These are phyloP conservation scores for Mycena sp. DNA, from an alignment of 1,284 basidiomycete species.

Conservation along the genomic window DNA sequence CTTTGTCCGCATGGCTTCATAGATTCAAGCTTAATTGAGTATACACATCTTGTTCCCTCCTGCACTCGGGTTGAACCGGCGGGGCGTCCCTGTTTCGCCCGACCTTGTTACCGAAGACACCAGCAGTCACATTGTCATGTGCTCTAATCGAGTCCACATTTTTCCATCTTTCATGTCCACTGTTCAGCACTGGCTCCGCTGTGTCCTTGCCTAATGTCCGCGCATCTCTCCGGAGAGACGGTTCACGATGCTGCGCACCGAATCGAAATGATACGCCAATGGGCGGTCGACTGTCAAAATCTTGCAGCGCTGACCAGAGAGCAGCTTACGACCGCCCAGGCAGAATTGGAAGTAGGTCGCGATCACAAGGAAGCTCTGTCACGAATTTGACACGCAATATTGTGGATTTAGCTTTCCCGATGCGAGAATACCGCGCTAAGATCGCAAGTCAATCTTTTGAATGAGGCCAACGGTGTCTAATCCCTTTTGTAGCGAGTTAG, in stretches of 20 bases:
- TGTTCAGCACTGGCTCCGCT: background rate
- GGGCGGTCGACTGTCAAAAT: background rate
- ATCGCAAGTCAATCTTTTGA: background rate
- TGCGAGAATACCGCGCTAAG: background rate
- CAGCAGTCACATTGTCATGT: background rate
- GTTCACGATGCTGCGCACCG: background rate
- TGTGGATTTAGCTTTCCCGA: background rate
- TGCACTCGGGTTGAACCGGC: background rate
- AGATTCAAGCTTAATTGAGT: constrained; percentile 19
- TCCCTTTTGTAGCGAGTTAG: background rate
- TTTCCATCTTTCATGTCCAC: no score
- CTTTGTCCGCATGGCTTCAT: constrained; percentile 5
- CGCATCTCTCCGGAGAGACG: background rate
- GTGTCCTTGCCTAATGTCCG: background rate
- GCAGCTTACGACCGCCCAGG: background rate
- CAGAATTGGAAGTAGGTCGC: constrained; percentile 6
- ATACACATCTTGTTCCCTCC: background rate
- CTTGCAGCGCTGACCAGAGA: background rate
- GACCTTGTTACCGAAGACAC: no score
- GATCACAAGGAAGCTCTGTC: background rate
- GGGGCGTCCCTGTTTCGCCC: no score
- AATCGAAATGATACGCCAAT: background rate
- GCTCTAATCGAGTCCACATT: no score
- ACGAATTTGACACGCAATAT: background rate
- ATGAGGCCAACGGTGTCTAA: background rate